phyloP scores from a whole-genome alignment of 306 rosid species.

The Datisca glomerata region DNA sequence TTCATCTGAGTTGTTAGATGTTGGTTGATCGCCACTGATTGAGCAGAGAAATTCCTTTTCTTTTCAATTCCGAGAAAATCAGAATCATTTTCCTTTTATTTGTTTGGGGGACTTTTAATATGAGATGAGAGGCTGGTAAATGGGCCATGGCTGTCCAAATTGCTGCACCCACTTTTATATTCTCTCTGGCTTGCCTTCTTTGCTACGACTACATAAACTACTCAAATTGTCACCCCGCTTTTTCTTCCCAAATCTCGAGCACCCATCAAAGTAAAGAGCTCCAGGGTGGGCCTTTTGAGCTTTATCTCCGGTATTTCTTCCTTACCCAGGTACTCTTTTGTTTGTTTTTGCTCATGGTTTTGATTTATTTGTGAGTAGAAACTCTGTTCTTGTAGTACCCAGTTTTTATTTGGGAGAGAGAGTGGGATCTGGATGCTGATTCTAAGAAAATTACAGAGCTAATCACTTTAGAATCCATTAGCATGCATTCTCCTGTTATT shows the following conservation, averaged over 20 bases:
- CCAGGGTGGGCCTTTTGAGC: slow-evolving; percentile 17
- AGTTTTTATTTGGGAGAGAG: slow-evolving; percentile 3
- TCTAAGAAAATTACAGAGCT: no score
- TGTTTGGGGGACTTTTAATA: no score
- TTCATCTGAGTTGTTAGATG: slow-evolving; percentile 27
- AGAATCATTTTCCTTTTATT: not conserved
- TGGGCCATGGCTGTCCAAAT: slow-evolving; percentile 77
- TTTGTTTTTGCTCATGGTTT: slow-evolving; percentile 10
- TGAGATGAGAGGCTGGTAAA: slow-evolving; percentile 31
- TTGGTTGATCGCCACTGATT: slow-evolving; percentile 37
- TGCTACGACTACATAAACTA: slow-evolving; percentile 24
- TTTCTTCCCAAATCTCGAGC: slow-evolving; percentile 24
- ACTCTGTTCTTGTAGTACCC: slow-evolving; percentile 11
- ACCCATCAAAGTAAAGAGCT: slow-evolving; percentile 2
- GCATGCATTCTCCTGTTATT: no score
- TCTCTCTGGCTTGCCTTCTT: slow-evolving; percentile 52
- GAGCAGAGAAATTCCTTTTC: slow-evolving; percentile 7
- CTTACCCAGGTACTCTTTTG: slow-evolving; percentile 20
- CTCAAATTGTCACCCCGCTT: slow-evolving; percentile 3
- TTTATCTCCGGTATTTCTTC: slow-evolving; percentile 35
- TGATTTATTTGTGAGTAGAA: slow-evolving; percentile 3
- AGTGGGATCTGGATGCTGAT: slow-evolving; percentile 14
- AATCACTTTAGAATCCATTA: no score
- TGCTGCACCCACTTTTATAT: slow-evolving; percentile 64
- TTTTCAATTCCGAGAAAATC: not conserved